Base-by-base conservation (phyloP, 805 yeast genomes). In the Saccharomycopsis sp. region DNA sequence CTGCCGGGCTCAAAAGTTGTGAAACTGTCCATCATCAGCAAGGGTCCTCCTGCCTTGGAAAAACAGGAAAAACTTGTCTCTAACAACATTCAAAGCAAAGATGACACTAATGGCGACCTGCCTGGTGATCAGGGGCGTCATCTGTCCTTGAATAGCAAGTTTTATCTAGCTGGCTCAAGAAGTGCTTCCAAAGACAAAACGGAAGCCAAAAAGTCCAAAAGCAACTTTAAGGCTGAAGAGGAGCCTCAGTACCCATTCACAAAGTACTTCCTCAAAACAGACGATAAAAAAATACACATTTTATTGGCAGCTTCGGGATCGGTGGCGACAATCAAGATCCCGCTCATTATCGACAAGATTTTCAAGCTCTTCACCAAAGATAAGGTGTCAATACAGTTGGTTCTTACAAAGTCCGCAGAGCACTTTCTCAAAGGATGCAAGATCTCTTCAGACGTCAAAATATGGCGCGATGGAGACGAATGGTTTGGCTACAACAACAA, bases 261-360 rank as follows among this genome's bases (percentile, higher is more conserved):
- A 34, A 84, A 87, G 63, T 87, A 82, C 68, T 75, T 88, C 59
- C 80, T 81, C 57, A 83, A 83, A 65, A 72, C 84, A 65, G 94
- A 89, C 68, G 96, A 89, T 68, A 87, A 85, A 50, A 91, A 91
- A 67, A 77, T 89, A 57, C 99, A 94, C 70, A 84, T 94, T 50
- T 75, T 94, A 58, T 76, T 94, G 50, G 99, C 95, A 18, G 96
- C 95, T 18, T 89, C 98, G 0, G 99, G 99, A 0, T 88, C 96
- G 1, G 97, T 94, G 2, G 99, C 99, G 3, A 89, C 98, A 1
- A 90, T 94, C 62, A 94, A 94, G 70, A 85, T 94, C 21, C 97
- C 97, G 0, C 71, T 87, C 63, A 90, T 94, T 46, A 89, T 94
- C 63, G 96, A 87, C 67, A 89, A 90, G 69, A 77, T 94, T 53